Evolutionary conservation across 1,284 basidiomycete species (phyloP).

Genomic region (Sporisorium reilianum): DNA sequence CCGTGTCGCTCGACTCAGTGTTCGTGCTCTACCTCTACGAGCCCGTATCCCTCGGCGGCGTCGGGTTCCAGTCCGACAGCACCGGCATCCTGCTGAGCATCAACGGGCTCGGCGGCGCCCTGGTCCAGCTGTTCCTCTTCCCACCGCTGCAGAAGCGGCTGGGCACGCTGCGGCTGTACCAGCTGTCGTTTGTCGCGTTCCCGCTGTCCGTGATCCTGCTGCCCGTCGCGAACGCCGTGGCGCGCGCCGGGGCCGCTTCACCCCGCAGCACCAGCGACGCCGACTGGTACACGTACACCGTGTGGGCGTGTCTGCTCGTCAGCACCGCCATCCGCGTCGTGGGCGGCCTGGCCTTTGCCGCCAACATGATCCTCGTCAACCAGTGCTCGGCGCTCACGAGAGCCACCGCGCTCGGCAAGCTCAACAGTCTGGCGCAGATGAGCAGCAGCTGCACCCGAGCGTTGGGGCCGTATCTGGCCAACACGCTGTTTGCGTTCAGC

Average conservation of each 20-base stretch:
- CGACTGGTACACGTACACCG: background rate
- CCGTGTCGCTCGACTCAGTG: conserved; percentile 48
- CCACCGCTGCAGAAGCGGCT: conserved; percentile 65
- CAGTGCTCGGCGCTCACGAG: conserved; percentile 39
- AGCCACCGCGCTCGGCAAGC: conserved; percentile 37
- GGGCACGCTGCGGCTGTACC: conserved; percentile 68
- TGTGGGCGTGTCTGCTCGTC: conserved; percentile 21
- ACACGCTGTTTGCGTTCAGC: conserved; percentile 49
- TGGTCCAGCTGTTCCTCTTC: conserved; percentile 68
- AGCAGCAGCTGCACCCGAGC: conserved; percentile 34
- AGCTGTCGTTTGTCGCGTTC: conserved; percentile 63
- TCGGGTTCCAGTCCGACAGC: conserved; percentile 34
- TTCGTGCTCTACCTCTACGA: conserved; percentile 56
- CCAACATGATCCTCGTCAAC: conserved; percentile 55
- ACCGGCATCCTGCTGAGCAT: conserved; percentile 60
- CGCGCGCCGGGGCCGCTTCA: conserved; percentile 26
- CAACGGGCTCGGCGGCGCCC: conserved; percentile 62
- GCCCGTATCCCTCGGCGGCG: conserved; percentile 45
- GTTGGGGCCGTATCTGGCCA: conserved; percentile 48
- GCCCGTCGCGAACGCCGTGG: conserved; percentile 63
- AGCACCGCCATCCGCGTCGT: conserved; percentile 21
- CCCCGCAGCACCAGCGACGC: background rate
- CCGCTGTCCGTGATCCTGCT: conserved; percentile 65
- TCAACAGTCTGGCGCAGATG: conserved; percentile 56
- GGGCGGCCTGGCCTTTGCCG: conserved; percentile 37